Base-by-base conservation (phyloP, 345 rosid species). In the Populus alba region DNA sequence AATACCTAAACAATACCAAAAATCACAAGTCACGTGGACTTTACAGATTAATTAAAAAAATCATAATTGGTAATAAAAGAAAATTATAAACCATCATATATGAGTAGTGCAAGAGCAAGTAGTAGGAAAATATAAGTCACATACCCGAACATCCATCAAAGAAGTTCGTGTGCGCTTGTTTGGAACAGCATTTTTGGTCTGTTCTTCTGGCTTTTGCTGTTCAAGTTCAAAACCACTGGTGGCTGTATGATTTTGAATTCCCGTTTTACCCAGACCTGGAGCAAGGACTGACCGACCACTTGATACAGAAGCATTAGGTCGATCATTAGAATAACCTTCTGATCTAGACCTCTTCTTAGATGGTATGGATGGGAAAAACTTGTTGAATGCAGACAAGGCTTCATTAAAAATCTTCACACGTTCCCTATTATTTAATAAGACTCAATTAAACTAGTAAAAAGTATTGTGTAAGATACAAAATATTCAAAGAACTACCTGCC, bases 121-220 rank as follows among this genome's bases (percentile, higher is more conserved):
- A 33, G 35, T 4, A 78, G 75, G 43, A 74, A 79, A 71, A 63
- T 73, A 33, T 15, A 76, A 73, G 78, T 67, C 77, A 85, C 90
- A 83, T 81, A 90, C 91, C 92, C 86, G 86, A 71, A 79, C 78
- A 85, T 87, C 97, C 89, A 86, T 91, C 92, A 96, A 71, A 77
- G 97, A 92, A 73, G 97, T 96, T 79, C 99, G 97, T 63, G 97
- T 89, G 72, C 98, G 93, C 83, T 95, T 95, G 86, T 86, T 95
- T 78, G 96, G 87, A 77, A 89, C 89, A 79, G 80, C 78, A 85
- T 78, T 86, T 84, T 90, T 94, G 29, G 88, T 87, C 75, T 93
- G 89, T 86, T 91, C 97, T 86, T 91, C 97, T 20, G 90, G 77
- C 86, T 87, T 94, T 66, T 83, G 94, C 78, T 82, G 94, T 81